Base-by-base conservation (phyloP, 1,284 basidiomycete species). In the Ceratobasidium sp. region DNA sequence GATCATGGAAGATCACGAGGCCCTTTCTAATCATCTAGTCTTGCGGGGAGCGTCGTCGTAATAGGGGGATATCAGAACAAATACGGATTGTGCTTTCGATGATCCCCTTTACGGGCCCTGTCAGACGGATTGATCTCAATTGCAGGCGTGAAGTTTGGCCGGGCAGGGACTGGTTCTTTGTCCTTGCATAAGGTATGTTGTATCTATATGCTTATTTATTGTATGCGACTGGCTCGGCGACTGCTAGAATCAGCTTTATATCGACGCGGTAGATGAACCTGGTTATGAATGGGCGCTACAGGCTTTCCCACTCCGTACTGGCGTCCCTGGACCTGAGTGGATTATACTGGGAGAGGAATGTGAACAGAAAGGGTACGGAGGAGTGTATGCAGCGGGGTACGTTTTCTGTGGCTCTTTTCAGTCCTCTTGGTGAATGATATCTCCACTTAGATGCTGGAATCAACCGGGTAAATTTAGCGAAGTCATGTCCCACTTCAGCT, bases 301-400 rank as follows among this genome's bases (percentile, higher is more conserved):
- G 3, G 37, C 64, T 22, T 79, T 79, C 65, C 78, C 78, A 4
- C 56, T 78, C 7, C 56, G 78, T 15, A 79, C 78, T 2, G 78
- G 78, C 3, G 76, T 76, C 2, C 77, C 78, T 13, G 71, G 67
- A 22, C 78, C 78, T 2, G 78, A 79, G 37, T 79, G 78, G 78
- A 69, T 78, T 29, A 57, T 79, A 9, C 43, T 78, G 8, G 77
- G 71, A 13, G n/a, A 37, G 34, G 77, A 69, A 32, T 66, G 65
- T 34, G 76, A 79, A 17, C 15, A 4, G 15, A 65, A 44, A 44
- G 66, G 76, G 19, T 69, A 65, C 19, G 78, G 76, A 2, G 77
- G 78, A n/a, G 69, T 78, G 5, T 32, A 78, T 15, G 78, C 77
- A 7, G 77, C 78, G 40, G 78, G 78, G 78, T 79, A 66, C 9